A percentile compares a stretch with the other conserved stretches of the same genome.
Conservation (phyloP, 495 filamentous ascomycete genomes). For the Aspergillus affinis region DNA sequence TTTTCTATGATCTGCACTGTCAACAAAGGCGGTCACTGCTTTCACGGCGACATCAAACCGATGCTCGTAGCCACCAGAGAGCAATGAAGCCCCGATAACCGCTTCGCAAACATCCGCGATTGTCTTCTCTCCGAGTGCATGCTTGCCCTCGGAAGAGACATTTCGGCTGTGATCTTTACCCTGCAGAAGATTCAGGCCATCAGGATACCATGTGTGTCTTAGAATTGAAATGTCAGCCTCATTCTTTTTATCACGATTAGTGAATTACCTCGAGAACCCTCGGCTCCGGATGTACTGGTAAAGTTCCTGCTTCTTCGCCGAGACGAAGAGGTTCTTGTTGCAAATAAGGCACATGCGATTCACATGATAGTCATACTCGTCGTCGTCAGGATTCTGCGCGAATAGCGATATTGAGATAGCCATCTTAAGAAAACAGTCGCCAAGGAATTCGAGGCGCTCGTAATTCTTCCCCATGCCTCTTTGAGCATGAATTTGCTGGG, state of each 20-base stretch:
- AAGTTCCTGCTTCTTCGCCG: slow-evolving; percentile 61
- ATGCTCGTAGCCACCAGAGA: slow-evolving; percentile 56
- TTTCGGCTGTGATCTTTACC: slow-evolving; percentile 61
- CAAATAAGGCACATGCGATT: slow-evolving; percentile 88
- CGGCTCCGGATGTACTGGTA: slow-evolving; percentile 79
- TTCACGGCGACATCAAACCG: slow-evolving; percentile 78
- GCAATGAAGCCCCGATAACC: slow-evolving; percentile 83
- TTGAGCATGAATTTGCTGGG: slow-evolving; percentile 71
- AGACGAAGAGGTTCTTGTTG: slow-evolving; percentile 85
- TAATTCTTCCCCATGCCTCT: slow-evolving; percentile 96
- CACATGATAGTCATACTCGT: slow-evolving; percentile 88
- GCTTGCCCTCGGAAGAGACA: slow-evolving; percentile 51
- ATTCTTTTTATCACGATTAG: slow-evolving; percentile 8
- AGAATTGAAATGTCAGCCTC: slow-evolving; percentile 6
- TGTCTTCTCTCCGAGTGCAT: slow-evolving; percentile 80
- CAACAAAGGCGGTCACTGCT: slow-evolving; percentile 77
- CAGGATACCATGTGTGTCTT: slow-evolving; percentile 72
- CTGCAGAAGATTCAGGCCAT: slow-evolving; percentile 62
- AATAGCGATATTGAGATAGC: slow-evolving; percentile 86
- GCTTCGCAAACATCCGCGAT: slow-evolving; percentile 98
- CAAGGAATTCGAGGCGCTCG: slow-evolving; percentile 90
- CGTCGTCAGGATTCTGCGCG: slow-evolving; percentile 67
- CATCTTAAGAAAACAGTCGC: slow-evolving; percentile 95
- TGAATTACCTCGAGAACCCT: slow-evolving; percentile 67
- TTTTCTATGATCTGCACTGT: slow-evolving; percentile 65